Base-by-base conservation (phyloP, 2,329 filamentous ascomycete genomes). In the Aureobasidium musti region DNA sequence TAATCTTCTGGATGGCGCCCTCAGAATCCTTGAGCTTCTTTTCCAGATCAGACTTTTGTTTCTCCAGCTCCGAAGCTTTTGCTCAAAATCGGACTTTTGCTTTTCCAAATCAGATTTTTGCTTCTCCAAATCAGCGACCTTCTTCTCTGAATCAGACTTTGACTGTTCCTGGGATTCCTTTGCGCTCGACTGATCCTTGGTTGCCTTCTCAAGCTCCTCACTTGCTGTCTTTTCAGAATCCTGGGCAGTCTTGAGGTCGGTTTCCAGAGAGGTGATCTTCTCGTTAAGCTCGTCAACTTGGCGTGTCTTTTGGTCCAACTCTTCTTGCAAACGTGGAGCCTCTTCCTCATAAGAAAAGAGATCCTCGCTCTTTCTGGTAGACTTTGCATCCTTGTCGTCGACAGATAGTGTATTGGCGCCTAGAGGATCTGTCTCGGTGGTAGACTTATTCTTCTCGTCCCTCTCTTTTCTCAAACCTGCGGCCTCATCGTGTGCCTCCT, bases 281-380 rank as follows among this genome's bases (percentile, higher is more conserved):
- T 81, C 78, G 70, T 89, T 88, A 17, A 98, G 84, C 53, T 83
- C 84, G 63, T 87, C 84, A 43, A 95, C 87, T 76, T 94, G 88
- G 49, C 86, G 84, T 6, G 70, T 69, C 67, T 74, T 73, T 67
- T 73, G 69, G n/a, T 70, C 52, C 21, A 35, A 93, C 71, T 95
- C 89, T 1, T 85, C 83, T 73, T 96, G 89, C n/a, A 97, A 79
- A 64, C 91, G 87, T 3, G 91, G 90, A 17, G 96, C 83, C 77
- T 98, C 94, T 60, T 89, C 89, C 67, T 98, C 93, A 72, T 92
- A 96, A 0, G 92, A 97, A 78, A 97, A 97, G 78, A 97, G 90
- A 70, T 93, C 90, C 28, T 78, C 80, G 69, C 78, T 76, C 10
- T 81, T 74, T 66, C 69, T 54, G 43, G 17, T 52, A 28, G 33